phyloP scores from a whole-genome alignment of 2,329 filamentous ascomycete species.

The Monilinia vaccinii-corymbosi region DNA sequence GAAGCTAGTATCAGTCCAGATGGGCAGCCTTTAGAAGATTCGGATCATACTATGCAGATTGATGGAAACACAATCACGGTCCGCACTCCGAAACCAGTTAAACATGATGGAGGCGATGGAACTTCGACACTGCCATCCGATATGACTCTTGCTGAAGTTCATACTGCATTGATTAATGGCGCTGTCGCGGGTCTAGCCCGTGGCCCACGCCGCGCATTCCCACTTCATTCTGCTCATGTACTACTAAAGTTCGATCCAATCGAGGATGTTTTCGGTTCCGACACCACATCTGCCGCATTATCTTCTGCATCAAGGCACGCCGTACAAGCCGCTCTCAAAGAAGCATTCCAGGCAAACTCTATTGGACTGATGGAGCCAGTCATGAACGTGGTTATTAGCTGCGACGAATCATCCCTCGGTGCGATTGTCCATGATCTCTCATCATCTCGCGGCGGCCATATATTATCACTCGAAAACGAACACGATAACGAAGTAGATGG shows the following conservation, averaged over 20 bases:
- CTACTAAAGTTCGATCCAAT: conserved; percentile 58
- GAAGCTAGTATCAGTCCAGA: conserved; percentile 58
- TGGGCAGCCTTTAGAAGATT: conserved; percentile 32
- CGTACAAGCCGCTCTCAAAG: conserved; percentile 59
- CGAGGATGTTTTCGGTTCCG: conserved; percentile 55
- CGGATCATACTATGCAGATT: conserved; percentile 38
- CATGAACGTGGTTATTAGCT: conserved; percentile 80
- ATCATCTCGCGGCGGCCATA: conserved; percentile 61
- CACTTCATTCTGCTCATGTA: conserved; percentile 68
- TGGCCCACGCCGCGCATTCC: conserved; percentile 72
- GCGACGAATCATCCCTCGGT: conserved; percentile 73
- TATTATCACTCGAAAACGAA: conserved; percentile 58
- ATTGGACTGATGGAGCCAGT: conserved; percentile 82
- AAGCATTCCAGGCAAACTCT: conserved; percentile 43
- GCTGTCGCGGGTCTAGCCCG: conserved; percentile 75
- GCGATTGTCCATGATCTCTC: conserved; percentile 75
- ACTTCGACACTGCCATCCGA: conserved; percentile 41
- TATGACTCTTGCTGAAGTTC: conserved; percentile 39
- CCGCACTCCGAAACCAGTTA: conserved; percentile 30
- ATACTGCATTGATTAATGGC: conserved; percentile 61
- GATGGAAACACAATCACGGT: conserved; percentile 66
- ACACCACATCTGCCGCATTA: conserved; percentile 56
- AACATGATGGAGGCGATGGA: conserved; percentile 31
- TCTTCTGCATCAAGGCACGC: conserved; percentile 61
- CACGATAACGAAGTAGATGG: conserved; percentile 21